Base-by-base conservation (phyloP, 352 stramenopile genomes). In the Globisporangium nunn region DNA sequence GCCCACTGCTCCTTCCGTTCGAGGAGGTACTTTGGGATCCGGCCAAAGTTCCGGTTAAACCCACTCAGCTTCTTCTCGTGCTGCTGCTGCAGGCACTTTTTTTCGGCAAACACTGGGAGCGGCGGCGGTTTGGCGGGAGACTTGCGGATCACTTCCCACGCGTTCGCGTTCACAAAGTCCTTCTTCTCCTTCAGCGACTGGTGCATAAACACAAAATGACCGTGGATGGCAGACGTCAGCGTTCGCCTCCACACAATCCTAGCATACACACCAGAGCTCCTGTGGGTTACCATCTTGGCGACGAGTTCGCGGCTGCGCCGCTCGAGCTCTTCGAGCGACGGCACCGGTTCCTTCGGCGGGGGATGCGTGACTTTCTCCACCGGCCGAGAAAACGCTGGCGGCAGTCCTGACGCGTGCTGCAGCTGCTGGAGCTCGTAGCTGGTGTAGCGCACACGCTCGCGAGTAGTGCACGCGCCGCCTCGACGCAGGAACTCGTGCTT, bases 1-100 rank as follows among this genome's bases (percentile, higher is more conserved):
- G 79, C 84, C 84, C 86, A 95, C 40, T 93, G 66, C 45, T 87
- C 80, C 59, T 91, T 89, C 17, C 81, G 80, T 31, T 81, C 70
- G 14, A 88, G 59, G 17, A 93, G 60, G 57, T 91, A 93, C 57
- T 63, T 64, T 5, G 83, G 83, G 48, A 91, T 80, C 46, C 81
- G 75, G 0, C 83, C 81, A 60, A 76, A 91, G 52, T 66, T 85
- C 8, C 59, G 50, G 41, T 85, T 61, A 15, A 40, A 23, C 14
- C 40, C 35, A 59, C 62, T 11, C 66, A 48, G 39, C 35, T 6
- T 40, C 35, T 40, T 40, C 35, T 40, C 4, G 4, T 11, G 35
- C 35, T 6, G 35, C 35, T 49, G 53, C 8, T 57, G 44, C 0
- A 23, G 23, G 23, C 23, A 23, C 23, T 63, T 31, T 12, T 41